Base-by-base conservation (phyloP, 306 rosid species). In the Sechiopsis laciniata region DNA sequence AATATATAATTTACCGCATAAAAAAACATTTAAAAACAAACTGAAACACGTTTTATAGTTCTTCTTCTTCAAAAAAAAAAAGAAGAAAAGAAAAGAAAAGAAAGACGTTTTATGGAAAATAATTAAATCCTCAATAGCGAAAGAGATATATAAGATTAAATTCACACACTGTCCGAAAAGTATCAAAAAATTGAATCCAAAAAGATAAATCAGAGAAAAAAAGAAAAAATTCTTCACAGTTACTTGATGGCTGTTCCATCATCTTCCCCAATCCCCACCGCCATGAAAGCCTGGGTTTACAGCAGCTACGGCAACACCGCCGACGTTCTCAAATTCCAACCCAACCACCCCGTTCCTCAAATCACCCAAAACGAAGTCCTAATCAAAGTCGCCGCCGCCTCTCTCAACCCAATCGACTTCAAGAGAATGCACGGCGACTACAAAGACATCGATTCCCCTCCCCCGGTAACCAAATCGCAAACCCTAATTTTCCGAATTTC, bases 341-440 rank as follows among this genome's bases (percentile, higher is more conserved):
- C 79, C 0, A 82, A 75, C 63, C 78, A 87, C 8, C 24, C 83
- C 4, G 75, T 82, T 46, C 92, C 92, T 57, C 55, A 77, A 22
- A 19, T 80, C 5, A 79, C 75, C 51, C 85, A 87, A 42, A 86
- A 84, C 22, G 86, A 89, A 26, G 88, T 86, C 0, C 88, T 90
- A 17, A 78, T 88, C 80, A 86, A 90, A 77, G 90, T 90, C 20
- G 82, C 75, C 57, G 96, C 91, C 69, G 89, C 88, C 2, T 26
- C 91, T 10, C 77, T 90, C 62, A 90, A 90, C 61, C 96, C 90
- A 0, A 24, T 82, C n/a, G 96, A 90, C 79, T 82, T 35, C 73
- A 83, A 83, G 80, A 82, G 93, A 57, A 73, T 78, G 79, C 66
- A 51, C 17, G 94, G 94, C 0, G 0, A 20, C 60, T 65, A 83